Evolutionary conservation across 768 basidiomycete species (phyloP), one percentile per base, ranked within the genome.

Genomic region (Amanita rimosa): DNA sequence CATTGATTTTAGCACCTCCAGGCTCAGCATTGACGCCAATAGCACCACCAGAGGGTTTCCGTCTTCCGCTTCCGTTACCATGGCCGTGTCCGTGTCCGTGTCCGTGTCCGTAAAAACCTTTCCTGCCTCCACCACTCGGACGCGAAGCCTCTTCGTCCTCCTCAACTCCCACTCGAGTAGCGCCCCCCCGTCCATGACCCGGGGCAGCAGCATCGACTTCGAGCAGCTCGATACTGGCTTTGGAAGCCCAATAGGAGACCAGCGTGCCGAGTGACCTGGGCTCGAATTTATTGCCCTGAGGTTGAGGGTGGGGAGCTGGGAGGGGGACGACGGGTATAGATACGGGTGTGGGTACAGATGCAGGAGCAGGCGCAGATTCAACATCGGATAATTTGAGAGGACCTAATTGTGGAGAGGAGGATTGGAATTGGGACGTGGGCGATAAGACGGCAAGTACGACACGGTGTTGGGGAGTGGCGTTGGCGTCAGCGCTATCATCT

Each of bases 161-260:
- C 51, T 52, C 53, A 64, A 66, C 19, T 55, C 50, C 19, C 62
- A 60, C 4, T 60, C 61, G 24, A 64, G 64, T 19, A 60, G 63
- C 13, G 64, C 64, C 13, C 63, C 64, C 17, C 58, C 63, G 8
- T 55, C 58, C 62, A 17, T 61, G 62, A 16, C 62, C 64, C 35
- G 65, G 66, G 27, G 64, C 58, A 10, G 68, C 67, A 4, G 80
- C 69, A 11, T 74, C 65, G 22, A 88, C 67, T 36, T 79, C 73
- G 31, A 87, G 57, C 6, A 79, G 62, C 1, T 71, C 60, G 38
- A 91, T 67, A 1, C 76, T 75, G 10, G 83, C 81, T 29, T 73
- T 74, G 1, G 68, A 61, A 6, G 83, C 87, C 88, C 87, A 91
- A 35, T 72, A 68, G 0, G 72, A 59, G 35, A 88, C 78, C 27